Percentiles rank a stretch among this genome's conserved stretches.
phyloP scores from a whole-genome alignment of 1,284 basidiomycete genomes.

The Malassezia sympodialis region DNA sequence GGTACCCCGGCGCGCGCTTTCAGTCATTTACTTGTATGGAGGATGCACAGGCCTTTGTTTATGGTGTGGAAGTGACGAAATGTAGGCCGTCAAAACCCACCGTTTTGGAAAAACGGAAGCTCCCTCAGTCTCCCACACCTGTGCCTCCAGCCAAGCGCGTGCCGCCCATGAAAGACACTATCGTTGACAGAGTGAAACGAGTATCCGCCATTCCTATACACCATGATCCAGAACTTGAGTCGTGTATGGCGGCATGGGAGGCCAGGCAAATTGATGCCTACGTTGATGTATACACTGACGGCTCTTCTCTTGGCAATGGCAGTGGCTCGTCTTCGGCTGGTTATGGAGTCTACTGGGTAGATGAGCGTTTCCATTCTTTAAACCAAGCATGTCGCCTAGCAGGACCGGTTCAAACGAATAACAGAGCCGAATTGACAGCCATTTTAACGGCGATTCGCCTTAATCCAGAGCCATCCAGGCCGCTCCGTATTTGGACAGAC shows the following conservation, averaged over 20 bases:
- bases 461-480: constrained; percentile 52
- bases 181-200: neutral
- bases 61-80: neutral
- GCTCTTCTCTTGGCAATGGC: constrained; percentile 71
- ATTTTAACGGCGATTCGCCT: constrained; percentile 64
- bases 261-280: neutral
- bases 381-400: constrained; percentile 68
- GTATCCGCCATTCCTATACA: neutral
- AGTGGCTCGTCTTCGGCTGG: constrained; percentile 27
- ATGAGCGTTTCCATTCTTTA: constrained; percentile 49
- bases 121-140: neutral
- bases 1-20: constrained; percentile 56
- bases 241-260: neutral
- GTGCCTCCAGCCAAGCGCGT: neutral
- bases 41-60: constrained; percentile 51
- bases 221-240: neutral
- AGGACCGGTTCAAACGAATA: constrained; percentile 68
- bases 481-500: constrained; percentile 62
- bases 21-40: constrained; percentile 56
- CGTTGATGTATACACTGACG: constrained; percentile 61
- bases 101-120: neutral
- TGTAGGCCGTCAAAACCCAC: neutral
- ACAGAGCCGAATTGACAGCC: constrained; percentile 73
- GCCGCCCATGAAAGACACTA: neutral
- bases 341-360: constrained; percentile 38